phyloP scores from a whole-genome alignment of 139 green algal genomes.

The Chlorella ohadii region DNA sequence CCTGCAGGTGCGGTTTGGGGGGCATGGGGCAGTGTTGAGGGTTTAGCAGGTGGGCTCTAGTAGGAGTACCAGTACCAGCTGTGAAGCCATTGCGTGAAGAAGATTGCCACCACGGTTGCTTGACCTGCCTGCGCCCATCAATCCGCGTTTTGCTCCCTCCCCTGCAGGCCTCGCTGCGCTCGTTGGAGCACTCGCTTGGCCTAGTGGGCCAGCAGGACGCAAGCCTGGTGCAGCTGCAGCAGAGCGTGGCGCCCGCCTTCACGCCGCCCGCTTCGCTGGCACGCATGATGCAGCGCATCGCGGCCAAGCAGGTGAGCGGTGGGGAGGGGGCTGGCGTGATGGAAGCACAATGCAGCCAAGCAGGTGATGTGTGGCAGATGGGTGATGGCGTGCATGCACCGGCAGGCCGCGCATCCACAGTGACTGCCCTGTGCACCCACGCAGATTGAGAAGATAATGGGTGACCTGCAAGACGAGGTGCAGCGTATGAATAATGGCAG shows the following conservation, averaged over 20 bases:
- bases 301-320: constrained; percentile 36
- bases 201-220: neutral
- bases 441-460: constrained; percentile 52
- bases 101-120: no score
- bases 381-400: no score
- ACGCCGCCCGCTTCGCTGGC: constrained; percentile 54
- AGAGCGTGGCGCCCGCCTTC: constrained; percentile 57
- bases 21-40: neutral
- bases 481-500: constrained; percentile 35
- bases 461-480: constrained; percentile 56
- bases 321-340: no score
- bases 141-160: no score
- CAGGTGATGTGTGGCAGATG: no score
- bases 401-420: no score
- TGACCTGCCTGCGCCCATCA: no score
- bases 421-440: no score
- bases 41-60: no score
- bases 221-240: constrained; percentile 65
- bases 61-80: no score
- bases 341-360: no score
- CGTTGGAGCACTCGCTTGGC: neutral
- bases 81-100: no score
- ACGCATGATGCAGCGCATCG: constrained; percentile 60
- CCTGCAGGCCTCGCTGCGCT: constrained; percentile 3
- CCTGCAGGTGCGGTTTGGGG: constrained; percentile 22